Conservation (phyloP, 352 stramenopile genomes). For the Phytophthora foliorum region DNA sequence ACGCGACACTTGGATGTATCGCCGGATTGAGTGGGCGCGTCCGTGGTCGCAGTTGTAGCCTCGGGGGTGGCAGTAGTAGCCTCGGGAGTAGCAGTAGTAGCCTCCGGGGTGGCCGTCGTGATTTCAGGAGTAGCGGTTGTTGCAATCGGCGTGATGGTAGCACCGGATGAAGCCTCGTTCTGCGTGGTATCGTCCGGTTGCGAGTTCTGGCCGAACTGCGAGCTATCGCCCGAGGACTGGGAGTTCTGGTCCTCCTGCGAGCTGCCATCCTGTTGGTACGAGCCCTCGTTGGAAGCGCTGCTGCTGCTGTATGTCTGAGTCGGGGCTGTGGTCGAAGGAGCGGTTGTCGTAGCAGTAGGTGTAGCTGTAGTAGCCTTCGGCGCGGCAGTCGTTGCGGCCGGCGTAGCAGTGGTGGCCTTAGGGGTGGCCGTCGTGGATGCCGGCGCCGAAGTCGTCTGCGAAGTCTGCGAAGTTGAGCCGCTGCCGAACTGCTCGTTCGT, state of each 20-base stretch:
- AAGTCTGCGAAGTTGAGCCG: constrained; percentile 21
- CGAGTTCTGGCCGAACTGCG: constrained; percentile 12
- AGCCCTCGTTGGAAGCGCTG: constrained; percentile 13
- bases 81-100: constrained; percentile 6
- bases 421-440: constrained; percentile 3
- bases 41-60: constrained; percentile 6
- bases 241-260: constrained; percentile 21
- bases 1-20: constrained; percentile 40
- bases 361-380: constrained; percentile 18
- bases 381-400: constrained; percentile 10
- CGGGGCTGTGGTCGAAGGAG: constrained; percentile 25
- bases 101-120: constrained; percentile 11
- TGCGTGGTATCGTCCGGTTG: constrained; percentile 8
- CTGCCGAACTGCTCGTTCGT: constrained; percentile 46
- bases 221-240: background rate
- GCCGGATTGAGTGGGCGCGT: constrained; percentile 14
- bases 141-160: background rate
- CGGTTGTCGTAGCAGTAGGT: constrained; percentile 14
- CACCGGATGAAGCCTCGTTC: background rate
- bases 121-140: constrained; percentile 3
- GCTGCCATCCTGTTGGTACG: background rate
- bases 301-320: constrained; percentile 30
- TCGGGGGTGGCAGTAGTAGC: constrained; percentile 6
- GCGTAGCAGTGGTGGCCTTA: constrained; percentile 12
- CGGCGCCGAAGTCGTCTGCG: constrained; percentile 4